Conservation (phyloP, 2,329 filamentous ascomycete species). For the Penicillium glabrum region DNA sequence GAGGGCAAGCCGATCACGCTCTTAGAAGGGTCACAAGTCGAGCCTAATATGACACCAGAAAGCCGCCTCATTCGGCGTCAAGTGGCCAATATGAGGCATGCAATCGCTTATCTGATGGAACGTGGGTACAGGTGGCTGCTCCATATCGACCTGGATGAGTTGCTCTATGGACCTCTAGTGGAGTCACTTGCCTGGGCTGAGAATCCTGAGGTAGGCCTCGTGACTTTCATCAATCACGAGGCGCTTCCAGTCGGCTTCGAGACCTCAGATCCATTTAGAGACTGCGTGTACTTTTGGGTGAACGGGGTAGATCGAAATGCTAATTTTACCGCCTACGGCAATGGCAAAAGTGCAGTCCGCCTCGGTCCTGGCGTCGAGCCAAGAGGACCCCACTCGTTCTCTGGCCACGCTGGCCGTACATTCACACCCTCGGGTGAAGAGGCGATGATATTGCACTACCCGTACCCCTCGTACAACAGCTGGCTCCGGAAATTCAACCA, state of each 20-base stretch:
- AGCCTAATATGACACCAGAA: slow-evolving; percentile 1
- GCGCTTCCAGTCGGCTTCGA: background rate
- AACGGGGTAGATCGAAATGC: background rate
- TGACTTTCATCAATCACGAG: background rate
- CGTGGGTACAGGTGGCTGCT: background rate
- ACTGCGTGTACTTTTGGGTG: background rate
- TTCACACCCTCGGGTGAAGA: background rate
- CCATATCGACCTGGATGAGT: background rate
- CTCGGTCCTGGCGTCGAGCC: background rate
- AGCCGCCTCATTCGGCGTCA: background rate
- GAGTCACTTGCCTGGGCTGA: background rate
- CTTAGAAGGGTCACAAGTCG: background rate
- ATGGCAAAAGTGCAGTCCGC: background rate
- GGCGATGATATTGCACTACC: slow-evolving; percentile 1
- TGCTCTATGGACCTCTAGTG: background rate
- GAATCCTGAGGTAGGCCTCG: background rate
- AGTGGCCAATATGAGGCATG: background rate
- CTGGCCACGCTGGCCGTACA: background rate
- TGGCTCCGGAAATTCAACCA: background rate
- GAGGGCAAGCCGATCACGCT: background rate
- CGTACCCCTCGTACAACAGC: slow-evolving; percentile 1
- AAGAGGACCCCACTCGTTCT: background rate
- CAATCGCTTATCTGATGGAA: background rate
- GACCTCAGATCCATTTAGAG: background rate
- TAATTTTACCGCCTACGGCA: background rate